phyloP scores from a whole-genome alignment of 306 rosid species.

The Trifolium pratense region DNA sequence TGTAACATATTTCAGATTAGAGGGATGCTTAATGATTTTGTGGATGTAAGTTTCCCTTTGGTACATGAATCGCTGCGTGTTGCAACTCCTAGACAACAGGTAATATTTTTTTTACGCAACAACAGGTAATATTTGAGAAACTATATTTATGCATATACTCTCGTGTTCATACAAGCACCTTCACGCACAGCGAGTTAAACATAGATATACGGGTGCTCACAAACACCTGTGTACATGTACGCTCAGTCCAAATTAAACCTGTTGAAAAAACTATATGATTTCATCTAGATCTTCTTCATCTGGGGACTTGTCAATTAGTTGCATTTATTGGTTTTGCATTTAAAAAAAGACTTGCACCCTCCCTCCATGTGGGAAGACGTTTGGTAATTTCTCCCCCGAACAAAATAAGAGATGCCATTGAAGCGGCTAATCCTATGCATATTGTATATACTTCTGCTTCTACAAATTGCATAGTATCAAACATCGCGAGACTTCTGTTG shows the following conservation, averaged over 20 bases:
- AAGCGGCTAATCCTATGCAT: too few species aligned
- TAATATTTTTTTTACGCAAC: conserved; percentile 44
- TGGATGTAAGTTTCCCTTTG: conserved; percentile 51
- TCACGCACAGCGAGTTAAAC: not conserved
- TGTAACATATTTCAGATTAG: conserved; percentile 49
- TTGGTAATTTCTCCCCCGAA: too few species aligned
- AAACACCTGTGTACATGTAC: conserved; percentile 15
- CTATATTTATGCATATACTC: not conserved
- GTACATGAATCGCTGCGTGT: conserved; percentile 50
- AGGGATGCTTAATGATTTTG: conserved; percentile 57
- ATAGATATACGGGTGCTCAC: not conserved
- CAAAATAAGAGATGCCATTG: too few species aligned
- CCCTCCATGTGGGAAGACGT: not conserved
- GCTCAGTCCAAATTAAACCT: conserved; percentile 4
- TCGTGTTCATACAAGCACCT: not conserved
- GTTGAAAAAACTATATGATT: conserved; percentile 5
- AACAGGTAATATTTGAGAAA: conserved; percentile 42
- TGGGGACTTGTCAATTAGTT: conserved; percentile 14
- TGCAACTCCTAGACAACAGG: conserved; percentile 50
- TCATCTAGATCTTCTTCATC: conserved; percentile 2
- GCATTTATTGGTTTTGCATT: not conserved
- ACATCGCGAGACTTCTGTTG: not conserved
- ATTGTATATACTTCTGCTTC: too few species aligned
- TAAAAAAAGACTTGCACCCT: not conserved
- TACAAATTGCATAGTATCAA: too few species aligned